Evolutionary conservation across 495 filamentous ascomycete genomes (phyloP), one percentile per base, ranked within the genome.

Genomic region (Ramalina peruviana): DNA sequence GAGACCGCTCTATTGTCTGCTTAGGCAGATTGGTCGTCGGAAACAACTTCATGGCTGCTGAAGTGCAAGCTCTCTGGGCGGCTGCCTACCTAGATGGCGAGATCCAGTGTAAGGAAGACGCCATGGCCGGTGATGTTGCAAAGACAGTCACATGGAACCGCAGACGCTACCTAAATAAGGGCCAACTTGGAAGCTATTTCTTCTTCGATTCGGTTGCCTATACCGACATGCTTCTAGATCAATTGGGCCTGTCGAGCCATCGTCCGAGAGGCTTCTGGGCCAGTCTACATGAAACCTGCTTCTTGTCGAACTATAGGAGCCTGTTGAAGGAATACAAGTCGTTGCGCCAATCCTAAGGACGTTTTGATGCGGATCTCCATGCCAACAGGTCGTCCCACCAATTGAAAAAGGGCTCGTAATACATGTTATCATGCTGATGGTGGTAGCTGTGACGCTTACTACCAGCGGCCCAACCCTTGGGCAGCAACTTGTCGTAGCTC

Each of bases 51-150:
- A 66, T 63, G 51, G 56, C 54, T 20, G 65, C 67, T 27, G 66
- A 70, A 53, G 59, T 58, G 15, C 71, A 73, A 56, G 58, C 70
- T 9, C 57, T 72, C 13, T 73, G 65, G 63, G 64, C 65, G 6
- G 59, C 63, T 37, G 68, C 67, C 5, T 67, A 62, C 39, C 60
- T 69, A 17, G 69, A 74, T 47, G 60, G 62, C 9, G 57, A 58
- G 2, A 43, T 71, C 6, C 19, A n/a, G 20, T 25, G 44, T 38
- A 48, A 64, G 26, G 23, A 23, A 23, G 55, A 54, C n/a, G 52
- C 59, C 26, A 65, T 61, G 56, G 60, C 65, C 49, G 36, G 50
- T 16, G 59, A 70, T 17, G 56, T 71, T 13, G 65, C 65, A 6
- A 46, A 60, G 30, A 66, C 58, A 21, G 58, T 62, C n/a, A 62